A percentile compares a stretch with the other conserved stretches of the same genome.
phyloP scores from a whole-genome alignment of 2,329 filamentous ascomycete species.

The Paraconiothyrium sp. region DNA sequence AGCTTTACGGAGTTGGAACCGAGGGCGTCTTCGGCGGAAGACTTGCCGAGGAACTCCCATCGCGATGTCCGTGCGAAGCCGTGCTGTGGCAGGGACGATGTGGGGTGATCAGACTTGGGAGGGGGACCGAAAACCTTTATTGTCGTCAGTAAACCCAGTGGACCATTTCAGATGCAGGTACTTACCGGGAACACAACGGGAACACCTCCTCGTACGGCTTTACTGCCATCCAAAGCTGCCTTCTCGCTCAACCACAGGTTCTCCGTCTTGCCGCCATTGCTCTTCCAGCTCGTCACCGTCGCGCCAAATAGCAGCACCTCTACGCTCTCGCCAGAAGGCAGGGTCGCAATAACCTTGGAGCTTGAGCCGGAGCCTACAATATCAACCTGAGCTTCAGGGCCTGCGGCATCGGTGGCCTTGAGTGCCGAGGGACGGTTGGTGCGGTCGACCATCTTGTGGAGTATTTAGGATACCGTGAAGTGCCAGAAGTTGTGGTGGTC shows the following conservation, averaged over 20 bases:
- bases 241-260: constrained; percentile 86
- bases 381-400: constrained; percentile 73
- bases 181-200: constrained; percentile 91
- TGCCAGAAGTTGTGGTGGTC: neutral
- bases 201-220: constrained; percentile 90
- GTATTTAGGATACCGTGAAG: neutral
- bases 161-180: constrained; percentile 23
- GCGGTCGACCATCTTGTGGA: constrained; percentile 75
- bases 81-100: constrained; percentile 84
- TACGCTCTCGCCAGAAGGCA: constrained; percentile 87
- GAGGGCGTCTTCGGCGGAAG: constrained; percentile 69
- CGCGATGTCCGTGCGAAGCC: constrained; percentile 89
- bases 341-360: constrained; percentile 76
- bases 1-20: constrained; percentile 77
- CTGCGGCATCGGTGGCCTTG: constrained; percentile 66
- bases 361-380: constrained; percentile 78
- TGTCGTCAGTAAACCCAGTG: constrained; percentile 18
- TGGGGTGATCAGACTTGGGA: constrained; percentile 78
- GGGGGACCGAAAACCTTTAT: constrained; percentile 81
- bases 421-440: constrained; percentile 83
- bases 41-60: constrained; percentile 96
- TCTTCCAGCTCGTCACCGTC: constrained; percentile 94
- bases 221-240: constrained; percentile 83
- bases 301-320: constrained; percentile 90
- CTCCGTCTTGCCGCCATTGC: constrained; percentile 74